A percentile compares a stretch with the other conserved stretches of the same genome.
These are phyloP conservation scores for Chlorella vulgaris DNA, from an alignment of 139 green algal species.

Conservation along the genomic window DNA sequence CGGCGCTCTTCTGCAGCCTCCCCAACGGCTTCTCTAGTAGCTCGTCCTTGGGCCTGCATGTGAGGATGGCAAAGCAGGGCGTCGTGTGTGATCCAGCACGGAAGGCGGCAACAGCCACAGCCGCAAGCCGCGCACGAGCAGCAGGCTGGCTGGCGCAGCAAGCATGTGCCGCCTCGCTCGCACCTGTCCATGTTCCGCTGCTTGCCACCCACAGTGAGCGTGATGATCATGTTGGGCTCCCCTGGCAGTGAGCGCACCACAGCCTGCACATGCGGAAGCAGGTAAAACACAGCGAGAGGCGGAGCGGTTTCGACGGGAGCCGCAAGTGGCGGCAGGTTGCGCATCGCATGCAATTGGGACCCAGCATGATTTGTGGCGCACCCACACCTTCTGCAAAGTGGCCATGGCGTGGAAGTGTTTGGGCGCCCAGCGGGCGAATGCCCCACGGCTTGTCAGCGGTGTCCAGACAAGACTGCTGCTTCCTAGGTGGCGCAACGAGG, in stretches of 20 bases:
- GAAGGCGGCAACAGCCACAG: too few species aligned
- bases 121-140: neutral
- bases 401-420: slow-evolving; percentile 11
- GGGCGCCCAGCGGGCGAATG: slow-evolving; percentile 18
- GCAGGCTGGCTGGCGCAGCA: neutral
- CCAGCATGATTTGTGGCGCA: neutral
- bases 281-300: neutral
- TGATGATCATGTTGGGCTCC: slow-evolving; percentile 55
- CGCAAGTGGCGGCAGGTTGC: neutral
- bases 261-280: slow-evolving; percentile 33
- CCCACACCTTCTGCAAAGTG: slow-evolving; percentile 11
- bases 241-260: slow-evolving; percentile 46
- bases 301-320: neutral
- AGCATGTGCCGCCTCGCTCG: neutral
- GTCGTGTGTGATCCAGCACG: too few species aligned
- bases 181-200: slow-evolving; percentile 68
- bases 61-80: neutral
- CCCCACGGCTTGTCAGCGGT: neutral
- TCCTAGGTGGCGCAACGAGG: neutral
- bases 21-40: slow-evolving; percentile 68
- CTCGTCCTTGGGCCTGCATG: slow-evolving; percentile 67
- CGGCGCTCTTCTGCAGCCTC: slow-evolving; percentile 61
- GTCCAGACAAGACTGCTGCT: neutral
- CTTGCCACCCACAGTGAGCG: slow-evolving; percentile 54
- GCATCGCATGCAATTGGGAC: neutral